These are phyloP conservation scores for Tuber borchii DNA, from an alignment of 495 filamentous ascomycete genomes.

Conservation along the genomic window DNA sequence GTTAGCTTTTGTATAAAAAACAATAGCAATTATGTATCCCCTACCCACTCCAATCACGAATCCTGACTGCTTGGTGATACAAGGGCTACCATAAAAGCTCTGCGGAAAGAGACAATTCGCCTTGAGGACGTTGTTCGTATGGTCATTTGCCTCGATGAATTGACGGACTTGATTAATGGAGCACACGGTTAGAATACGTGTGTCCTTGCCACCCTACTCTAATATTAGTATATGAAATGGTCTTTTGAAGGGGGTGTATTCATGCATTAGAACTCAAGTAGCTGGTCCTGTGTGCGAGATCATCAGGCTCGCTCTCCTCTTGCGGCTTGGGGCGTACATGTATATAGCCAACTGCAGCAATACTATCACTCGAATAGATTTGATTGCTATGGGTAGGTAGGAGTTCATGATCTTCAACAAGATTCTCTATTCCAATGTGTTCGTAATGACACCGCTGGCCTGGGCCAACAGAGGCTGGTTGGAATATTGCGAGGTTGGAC, in stretches of 20 bases:
- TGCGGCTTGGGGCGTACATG: background rate
- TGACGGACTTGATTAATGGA: background rate
- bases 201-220: background rate
- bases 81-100: background rate
- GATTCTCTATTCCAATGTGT: slow-evolving; percentile 1
- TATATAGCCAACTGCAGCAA: background rate
- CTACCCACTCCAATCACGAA: background rate
- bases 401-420: background rate
- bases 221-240: background rate
- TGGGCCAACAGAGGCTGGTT: background rate
- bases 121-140: background rate
- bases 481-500: background rate
- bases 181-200: background rate
- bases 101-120: background rate
- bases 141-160: background rate
- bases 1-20: background rate
- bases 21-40: background rate
- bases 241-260: background rate
- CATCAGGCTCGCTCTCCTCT: background rate
- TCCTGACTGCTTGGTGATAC: background rate
- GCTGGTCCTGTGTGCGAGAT: background rate
- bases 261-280: background rate
- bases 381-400: background rate
- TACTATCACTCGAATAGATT: background rate
- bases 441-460: background rate